Conservation (phyloP, 2,329 filamentous ascomycete genomes). For the Alternaria arborescens region DNA sequence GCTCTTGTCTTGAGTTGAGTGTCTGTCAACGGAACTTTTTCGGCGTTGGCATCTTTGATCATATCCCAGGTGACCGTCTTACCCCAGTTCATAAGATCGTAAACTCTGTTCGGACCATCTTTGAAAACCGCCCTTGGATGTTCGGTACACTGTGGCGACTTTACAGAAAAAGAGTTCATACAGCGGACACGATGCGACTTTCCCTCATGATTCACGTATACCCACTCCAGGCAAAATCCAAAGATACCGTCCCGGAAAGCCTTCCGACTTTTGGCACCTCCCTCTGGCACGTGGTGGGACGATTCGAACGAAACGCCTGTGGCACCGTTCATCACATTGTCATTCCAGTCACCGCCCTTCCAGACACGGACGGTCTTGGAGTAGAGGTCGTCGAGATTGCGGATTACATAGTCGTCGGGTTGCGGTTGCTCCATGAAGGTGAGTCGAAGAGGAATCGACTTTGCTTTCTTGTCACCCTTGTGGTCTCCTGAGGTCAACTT, state of each 20-base stretch:
- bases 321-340: constrained; percentile 1
- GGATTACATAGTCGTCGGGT: not conserved
- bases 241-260: constrained; percentile 5
- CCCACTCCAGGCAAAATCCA: constrained; percentile 15
- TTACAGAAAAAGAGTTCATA: constrained; percentile 8
- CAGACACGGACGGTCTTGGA: constrained; percentile 2
- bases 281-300: constrained; percentile 5
- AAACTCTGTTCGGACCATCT: constrained; percentile 19
- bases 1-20: not conserved
- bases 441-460: not conserved
- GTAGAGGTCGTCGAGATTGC: not conserved
- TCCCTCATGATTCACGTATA: not conserved
- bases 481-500: not conserved
- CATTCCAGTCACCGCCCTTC: not conserved
- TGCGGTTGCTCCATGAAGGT: not conserved
- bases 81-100: not conserved
- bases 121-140: constrained; percentile 9
- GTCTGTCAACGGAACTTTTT: not conserved
- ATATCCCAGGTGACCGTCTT: constrained; percentile 11
- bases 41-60: constrained; percentile 7
- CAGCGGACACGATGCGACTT: constrained; percentile 3
- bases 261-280: not conserved
- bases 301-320: not conserved
- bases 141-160: constrained; percentile 6
- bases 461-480: not conserved